Evolutionary conservation across 2,329 filamentous ascomycete genomes (phyloP).

Genomic region (Pseudopyricularia cyperi): DNA sequence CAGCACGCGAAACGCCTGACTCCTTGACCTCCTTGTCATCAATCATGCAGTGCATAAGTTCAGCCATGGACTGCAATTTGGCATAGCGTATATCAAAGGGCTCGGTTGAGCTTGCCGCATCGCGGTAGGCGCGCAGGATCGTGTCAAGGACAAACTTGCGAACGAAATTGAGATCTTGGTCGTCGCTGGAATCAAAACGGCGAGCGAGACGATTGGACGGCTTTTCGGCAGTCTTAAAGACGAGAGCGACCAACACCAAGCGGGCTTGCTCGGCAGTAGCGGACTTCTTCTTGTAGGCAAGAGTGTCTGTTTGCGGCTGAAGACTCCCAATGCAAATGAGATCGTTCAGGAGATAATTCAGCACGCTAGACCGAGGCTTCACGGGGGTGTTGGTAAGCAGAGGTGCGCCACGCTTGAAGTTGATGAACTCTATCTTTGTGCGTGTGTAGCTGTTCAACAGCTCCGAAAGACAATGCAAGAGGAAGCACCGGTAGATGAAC

Average conservation of each 20-base stretch:
- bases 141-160: conserved; percentile 93
- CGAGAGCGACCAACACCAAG: conserved; percentile 72
- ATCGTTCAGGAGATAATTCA: conserved; percentile 86
- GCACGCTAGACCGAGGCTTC: conserved; percentile 80
- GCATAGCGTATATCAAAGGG: conserved; percentile 76
- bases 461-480: conserved; percentile 84
- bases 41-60: conserved; percentile 88
- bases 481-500: conserved; percentile 90
- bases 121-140: conserved; percentile 80
- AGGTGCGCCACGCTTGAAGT: conserved; percentile 88
- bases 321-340: conserved; percentile 50
- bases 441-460: conserved; percentile 84
- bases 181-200: conserved; percentile 57
- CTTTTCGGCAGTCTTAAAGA: conserved; percentile 75
- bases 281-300: conserved; percentile 69
- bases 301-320: conserved; percentile 55
- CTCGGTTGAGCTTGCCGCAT: conserved; percentile 68
- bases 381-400: conserved; percentile 76
- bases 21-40: conserved; percentile 65
- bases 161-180: conserved; percentile 78
- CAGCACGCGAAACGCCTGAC: conserved; percentile 22
- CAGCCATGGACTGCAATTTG: conserved; percentile 72
- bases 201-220: conserved; percentile 42
- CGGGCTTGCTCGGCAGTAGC: conserved; percentile 80
- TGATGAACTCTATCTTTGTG: conserved; percentile 97